Base-by-base conservation (phyloP, 257 asterid genomes). In the Haberlea rhodopensis region DNA sequence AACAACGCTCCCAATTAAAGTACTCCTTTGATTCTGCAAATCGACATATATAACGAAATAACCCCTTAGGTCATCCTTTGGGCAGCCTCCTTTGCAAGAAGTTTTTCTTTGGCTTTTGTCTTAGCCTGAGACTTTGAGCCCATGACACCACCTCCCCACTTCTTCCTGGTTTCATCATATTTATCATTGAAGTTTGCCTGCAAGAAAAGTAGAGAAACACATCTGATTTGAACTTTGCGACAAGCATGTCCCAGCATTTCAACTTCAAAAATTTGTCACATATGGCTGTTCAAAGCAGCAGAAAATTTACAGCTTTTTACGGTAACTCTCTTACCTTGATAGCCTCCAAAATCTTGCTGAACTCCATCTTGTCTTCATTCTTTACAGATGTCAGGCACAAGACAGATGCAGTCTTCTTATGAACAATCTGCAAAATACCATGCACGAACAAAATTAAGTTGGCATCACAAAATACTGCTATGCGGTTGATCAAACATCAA, bases 131-230 rank as follows among this genome's bases (percentile, higher is more conserved):
- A 83, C 60, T 83, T 83, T 0, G 86, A 83, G 31, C 89, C 89
- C 89, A 83, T 83, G 0, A 83, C 78, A 51, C 89, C 86, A 9
- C 89, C 89, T 1, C 89, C 89, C 89, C 86, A 83, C 73, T 83
- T 83, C 78, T 83, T 83, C 73, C 89, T 71, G 0, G 73, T 71
- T 66, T 83, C 86, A 1, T 83, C 89, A 8, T 60, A 80, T 22
- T 83, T 82, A 37, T 82, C 88, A 1, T 82, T 82, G 73, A 82
- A 82, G 31, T 82, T 79, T 21, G 85, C 88, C 88, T 82, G 55
- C 2, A 55, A 51, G 16, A 28, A 45, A 34, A 34, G 15, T 10
- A 8, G 43, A 34, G 43, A 34, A 34, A 34, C 43, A 34, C 43
- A 9, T 34, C 13, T 2, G 2, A 34, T 7, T 3, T n/a, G n/a